Percentiles rank a stretch among this genome's conserved stretches.
Conservation (phyloP, 2,329 filamentous ascomycete species). For the Pestalotiopsis sp. region DNA sequence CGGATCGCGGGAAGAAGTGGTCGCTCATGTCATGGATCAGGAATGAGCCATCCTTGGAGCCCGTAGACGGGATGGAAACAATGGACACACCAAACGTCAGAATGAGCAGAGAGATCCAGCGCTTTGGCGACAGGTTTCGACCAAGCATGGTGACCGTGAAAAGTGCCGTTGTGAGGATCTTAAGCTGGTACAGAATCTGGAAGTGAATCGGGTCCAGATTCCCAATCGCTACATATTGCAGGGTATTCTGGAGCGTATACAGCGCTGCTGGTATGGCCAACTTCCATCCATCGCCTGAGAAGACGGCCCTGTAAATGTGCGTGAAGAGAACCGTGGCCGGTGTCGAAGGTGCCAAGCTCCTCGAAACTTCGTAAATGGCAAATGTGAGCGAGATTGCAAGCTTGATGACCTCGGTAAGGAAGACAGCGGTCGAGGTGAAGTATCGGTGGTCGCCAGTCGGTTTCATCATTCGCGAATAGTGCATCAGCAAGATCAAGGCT, state of each 20-base stretch:
- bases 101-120: slow-evolving; percentile 80
- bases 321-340: slow-evolving; percentile 80
- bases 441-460: slow-evolving; percentile 81
- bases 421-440: slow-evolving; percentile 90
- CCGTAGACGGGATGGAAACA: slow-evolving; percentile 74
- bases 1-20: slow-evolving; percentile 76
- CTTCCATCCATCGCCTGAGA: slow-evolving; percentile 93
- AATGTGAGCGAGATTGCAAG: slow-evolving; percentile 84
- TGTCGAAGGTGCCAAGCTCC: slow-evolving; percentile 75
- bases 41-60: slow-evolving; percentile 57
- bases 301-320: slow-evolving; percentile 79
- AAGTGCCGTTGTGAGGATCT: slow-evolving; percentile 87
- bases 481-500: slow-evolving; percentile 80
- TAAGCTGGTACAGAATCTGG: slow-evolving; percentile 90
- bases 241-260: slow-evolving; percentile 90
- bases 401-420: slow-evolving; percentile 92
- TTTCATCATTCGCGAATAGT: slow-evolving; percentile 96
- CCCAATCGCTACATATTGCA: slow-evolving; percentile 89
- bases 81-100: slow-evolving; percentile 82
- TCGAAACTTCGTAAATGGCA: slow-evolving; percentile 84
- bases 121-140: slow-evolving; percentile 68
- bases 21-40: slow-evolving; percentile 65
- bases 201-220: slow-evolving; percentile 93
- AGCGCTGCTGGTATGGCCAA: slow-evolving; percentile 84
- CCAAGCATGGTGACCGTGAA: slow-evolving; percentile 82